Base-by-base conservation (phyloP, 1,139 yeast genomes). In the Meyerozyma sp. region DNA sequence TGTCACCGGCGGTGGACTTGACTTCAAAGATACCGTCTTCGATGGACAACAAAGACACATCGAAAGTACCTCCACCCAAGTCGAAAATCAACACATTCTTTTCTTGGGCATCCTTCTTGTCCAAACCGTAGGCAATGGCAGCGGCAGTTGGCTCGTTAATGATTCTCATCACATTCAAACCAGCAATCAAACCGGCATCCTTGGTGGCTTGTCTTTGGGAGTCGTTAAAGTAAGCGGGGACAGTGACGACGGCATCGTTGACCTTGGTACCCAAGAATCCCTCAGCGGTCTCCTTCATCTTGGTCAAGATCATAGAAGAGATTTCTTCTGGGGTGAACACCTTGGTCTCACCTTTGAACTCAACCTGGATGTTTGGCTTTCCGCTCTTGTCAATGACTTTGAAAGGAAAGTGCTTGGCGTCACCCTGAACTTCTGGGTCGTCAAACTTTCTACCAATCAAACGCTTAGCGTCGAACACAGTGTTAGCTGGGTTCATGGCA, bases 41-140 rank as follows among this genome's bases (percentile, higher is more conserved):
- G 66, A 90, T 90, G 45, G 93, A 84, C 58, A 90, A 78, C 56
- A 90, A 77, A 36, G 97, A 90, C 46, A 90, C 97, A 86, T 90
- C 97, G 70, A 90, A 90, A 61, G 97, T 90, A 79, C 97, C 97
- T 77, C 97, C 97, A 81, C 97, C 97, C 63, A 90, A 79, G 71
- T 90, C 97, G 71, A 89, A 90, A 61, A 90, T 89, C 63, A 90
- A 79, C 46, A 90, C 94, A 64, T 88, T 84, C 76, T 88, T 88
- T 73, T 70, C 75, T 57, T 77, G 75, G 53, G 83, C 82, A 43
- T 55, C 63, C 72, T 86, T 85, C 72, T 86, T 85, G 68, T 81
- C 84, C 57, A 77, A 71, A 62, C 82, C 82, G 61, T 77, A 77
- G 46, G 82, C 82, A 62, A 77, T 77, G 51, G 82, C 82, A 49